Base-by-base conservation (phyloP, 1,284 basidiomycete species). In the Macrocystidia cucumis region DNA sequence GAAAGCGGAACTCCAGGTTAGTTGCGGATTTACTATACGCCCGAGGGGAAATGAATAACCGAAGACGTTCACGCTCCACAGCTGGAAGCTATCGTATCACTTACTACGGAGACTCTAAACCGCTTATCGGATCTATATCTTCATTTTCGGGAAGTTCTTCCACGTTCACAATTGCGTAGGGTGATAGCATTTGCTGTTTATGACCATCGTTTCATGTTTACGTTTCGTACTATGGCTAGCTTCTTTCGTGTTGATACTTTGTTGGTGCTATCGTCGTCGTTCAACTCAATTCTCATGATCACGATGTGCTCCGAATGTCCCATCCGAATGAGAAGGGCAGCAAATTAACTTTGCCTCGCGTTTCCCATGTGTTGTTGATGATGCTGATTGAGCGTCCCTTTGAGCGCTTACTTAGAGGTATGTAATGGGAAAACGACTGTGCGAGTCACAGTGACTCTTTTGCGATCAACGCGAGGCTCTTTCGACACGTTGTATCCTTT, bases 81-180 rank as follows among this genome's bases (percentile, higher is more conserved):
- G 78, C 69, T 26, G 80, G 79, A 20, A 74, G 67, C 7, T 90
- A 90, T 55, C 74, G 81, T 18, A 55, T 90, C 23, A 61, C 57
- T 29, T 90, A 89, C 55, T 76, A 73, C 42, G 87, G 85, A 7
- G 83, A 89, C 55, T 67, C 73, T 9, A 90, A 89, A 57, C 62
- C 74, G 7, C 50, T 79, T 25, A 59, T 74, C 28, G 80, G 83
- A 2, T 52, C 60, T 24, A 77, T 85, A 41, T 62, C 62, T 9
- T 48, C 79, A 0, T 86, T 87, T 55, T 67, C 64, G 13, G 78
- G 78, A 9, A 60, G 57, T 12, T 83, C 81, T 1, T 70, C 71
- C 17, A 69, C 57, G 35, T 86, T 86, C 53, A 75, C 66, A 2
- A 55, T 84, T 29, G 55, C 61, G 39, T 72, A 20, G 28, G 9